These are phyloP conservation scores for Scheffersomyces spartinae DNA, from an alignment of 805 yeast genomes.

Conservation along the genomic window DNA sequence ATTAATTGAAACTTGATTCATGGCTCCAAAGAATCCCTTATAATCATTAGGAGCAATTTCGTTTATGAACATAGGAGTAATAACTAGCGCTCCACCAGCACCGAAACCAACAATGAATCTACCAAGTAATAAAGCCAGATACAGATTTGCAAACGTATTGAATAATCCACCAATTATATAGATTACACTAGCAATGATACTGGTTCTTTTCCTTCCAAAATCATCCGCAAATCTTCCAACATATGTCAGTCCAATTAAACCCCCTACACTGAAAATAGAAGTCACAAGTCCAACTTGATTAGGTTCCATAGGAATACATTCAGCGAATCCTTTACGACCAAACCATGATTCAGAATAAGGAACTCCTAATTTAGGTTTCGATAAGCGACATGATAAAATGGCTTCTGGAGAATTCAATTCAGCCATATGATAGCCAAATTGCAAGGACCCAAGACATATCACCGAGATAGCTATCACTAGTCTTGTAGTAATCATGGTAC, in stretches of 20 bases:
- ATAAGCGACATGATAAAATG: slow-evolving; percentile 44
- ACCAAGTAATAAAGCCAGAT: slow-evolving; percentile 42
- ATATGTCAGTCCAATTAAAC: slow-evolving; percentile 59
- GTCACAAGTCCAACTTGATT: slow-evolving; percentile 62
- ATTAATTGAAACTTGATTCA: slow-evolving; percentile 82
- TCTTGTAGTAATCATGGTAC: too few species aligned
- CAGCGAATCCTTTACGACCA: slow-evolving; percentile 23
- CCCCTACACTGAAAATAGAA: slow-evolving; percentile 76
- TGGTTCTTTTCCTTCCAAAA: slow-evolving; percentile 51
- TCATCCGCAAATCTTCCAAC: slow-evolving; percentile 56
- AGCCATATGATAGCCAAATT: slow-evolving; percentile 91
- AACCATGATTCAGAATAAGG: slow-evolving; percentile 21
- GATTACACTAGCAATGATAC: slow-evolving; percentile 37
- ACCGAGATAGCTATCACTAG: too few species aligned
- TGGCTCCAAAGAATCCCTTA: slow-evolving; percentile 75
- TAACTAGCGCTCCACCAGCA: slow-evolving; percentile 81
- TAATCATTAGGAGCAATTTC: slow-evolving; percentile 62
- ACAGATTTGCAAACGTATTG: slow-evolving; percentile 39
- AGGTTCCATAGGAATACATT: slow-evolving; percentile 49
- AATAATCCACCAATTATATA: slow-evolving; percentile 53
- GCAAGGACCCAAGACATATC: slow-evolving; percentile 69
- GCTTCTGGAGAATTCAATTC: slow-evolving; percentile 86
- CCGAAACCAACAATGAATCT: slow-evolving; percentile 74
- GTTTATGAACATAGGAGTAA: slow-evolving; percentile 70
- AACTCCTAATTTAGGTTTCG: slow-evolving; percentile 15